Conservation (phyloP, 495 filamentous ascomycete species). For the Penicillium canescens region DNA sequence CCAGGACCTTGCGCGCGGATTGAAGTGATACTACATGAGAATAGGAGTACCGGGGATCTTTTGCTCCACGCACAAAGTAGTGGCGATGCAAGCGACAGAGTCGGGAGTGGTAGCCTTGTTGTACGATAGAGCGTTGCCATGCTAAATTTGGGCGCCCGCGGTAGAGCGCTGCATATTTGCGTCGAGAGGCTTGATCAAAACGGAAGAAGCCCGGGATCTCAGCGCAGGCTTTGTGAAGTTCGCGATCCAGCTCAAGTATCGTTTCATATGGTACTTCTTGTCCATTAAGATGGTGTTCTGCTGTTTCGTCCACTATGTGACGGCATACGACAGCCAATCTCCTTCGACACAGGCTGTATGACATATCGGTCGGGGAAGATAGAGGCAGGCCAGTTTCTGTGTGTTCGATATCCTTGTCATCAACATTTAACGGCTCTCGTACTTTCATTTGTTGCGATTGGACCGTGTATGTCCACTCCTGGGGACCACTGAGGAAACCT, state of each 20-base stretch:
- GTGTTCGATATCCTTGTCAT: conserved; percentile 23
- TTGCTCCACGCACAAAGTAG: conserved; percentile 41
- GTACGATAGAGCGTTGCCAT: conserved; percentile 40
- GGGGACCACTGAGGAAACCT: conserved; percentile 44
- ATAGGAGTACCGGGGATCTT: conserved; percentile 43
- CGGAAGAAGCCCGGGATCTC: conserved; percentile 36
- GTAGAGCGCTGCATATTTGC: conserved; percentile 34
- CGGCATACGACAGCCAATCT: conserved; percentile 42
- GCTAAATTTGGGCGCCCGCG: conserved; percentile 35
- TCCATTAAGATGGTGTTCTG: conserved; percentile 29
- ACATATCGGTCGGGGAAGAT: conserved; percentile 40
- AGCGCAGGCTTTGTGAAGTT: conserved; percentile 28
- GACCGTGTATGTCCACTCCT: conserved; percentile 50
- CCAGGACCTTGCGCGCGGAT: conserved; percentile 45
- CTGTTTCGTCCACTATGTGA: conserved; percentile 39
- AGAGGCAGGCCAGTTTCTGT: conserved; percentile 4
- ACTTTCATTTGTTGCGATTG: conserved; percentile 46
- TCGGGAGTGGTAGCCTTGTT: conserved; percentile 43
- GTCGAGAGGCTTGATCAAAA: conserved; percentile 33
- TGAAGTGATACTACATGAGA: conserved; percentile 44
- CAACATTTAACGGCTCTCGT: conserved; percentile 34
- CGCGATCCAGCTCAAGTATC: conserved; percentile 36
- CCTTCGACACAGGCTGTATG: conserved; percentile 44
- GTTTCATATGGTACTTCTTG: conserved; percentile 36
- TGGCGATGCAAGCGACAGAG: conserved; percentile 45